phyloP scores from a whole-genome alignment of 371 early-diverging fungal species.

The Apophysomyces variabilis region DNA sequence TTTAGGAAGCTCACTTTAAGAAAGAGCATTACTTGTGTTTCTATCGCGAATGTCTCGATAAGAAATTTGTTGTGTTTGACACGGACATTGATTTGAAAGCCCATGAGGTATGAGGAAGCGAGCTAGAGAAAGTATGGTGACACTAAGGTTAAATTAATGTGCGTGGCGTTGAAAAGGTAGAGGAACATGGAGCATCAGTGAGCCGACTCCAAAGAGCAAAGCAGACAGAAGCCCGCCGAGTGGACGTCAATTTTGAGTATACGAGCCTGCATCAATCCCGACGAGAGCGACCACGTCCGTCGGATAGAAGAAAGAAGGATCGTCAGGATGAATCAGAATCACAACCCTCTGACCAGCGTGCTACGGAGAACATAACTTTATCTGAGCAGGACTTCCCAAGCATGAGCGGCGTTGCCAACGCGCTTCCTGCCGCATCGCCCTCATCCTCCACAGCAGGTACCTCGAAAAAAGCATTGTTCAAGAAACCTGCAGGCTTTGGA shows the following conservation, averaged over 20 bases:
- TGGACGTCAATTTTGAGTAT: slow-evolving; percentile 66
- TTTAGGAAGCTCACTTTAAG: slow-evolving; percentile 83
- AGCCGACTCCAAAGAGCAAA: slow-evolving; percentile 38
- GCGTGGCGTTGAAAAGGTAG: slow-evolving; percentile 19
- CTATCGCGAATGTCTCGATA: slow-evolving; percentile 84
- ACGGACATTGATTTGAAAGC: slow-evolving; percentile 89
- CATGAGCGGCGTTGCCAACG: slow-evolving; percentile 23
- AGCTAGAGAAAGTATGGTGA: background rate
- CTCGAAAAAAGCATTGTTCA: slow-evolving; percentile 18
- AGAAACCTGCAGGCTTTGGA: slow-evolving; percentile 41
- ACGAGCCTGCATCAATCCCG: slow-evolving; percentile 24
- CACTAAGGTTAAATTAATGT: too few species aligned
- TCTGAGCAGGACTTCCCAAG: slow-evolving; percentile 34
- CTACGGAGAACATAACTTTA: slow-evolving; percentile 3
- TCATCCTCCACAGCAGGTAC: slow-evolving; percentile 17
- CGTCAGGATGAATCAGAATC: slow-evolving; percentile 1
- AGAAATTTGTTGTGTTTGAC: slow-evolving; percentile 96
- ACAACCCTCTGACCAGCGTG: slow-evolving; percentile 4
- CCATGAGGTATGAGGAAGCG: slow-evolving; percentile 61
- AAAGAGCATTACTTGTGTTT: slow-evolving; percentile 84
- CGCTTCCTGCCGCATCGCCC: slow-evolving; percentile 21
- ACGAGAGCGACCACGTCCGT: background rate
- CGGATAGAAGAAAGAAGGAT: background rate
- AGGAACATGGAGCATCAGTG: slow-evolving; percentile 50
- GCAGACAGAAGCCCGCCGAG: slow-evolving; percentile 49